phyloP scores from a whole-genome alignment of 495 filamentous ascomycete species.

The Aspergillus mulundensis region DNA sequence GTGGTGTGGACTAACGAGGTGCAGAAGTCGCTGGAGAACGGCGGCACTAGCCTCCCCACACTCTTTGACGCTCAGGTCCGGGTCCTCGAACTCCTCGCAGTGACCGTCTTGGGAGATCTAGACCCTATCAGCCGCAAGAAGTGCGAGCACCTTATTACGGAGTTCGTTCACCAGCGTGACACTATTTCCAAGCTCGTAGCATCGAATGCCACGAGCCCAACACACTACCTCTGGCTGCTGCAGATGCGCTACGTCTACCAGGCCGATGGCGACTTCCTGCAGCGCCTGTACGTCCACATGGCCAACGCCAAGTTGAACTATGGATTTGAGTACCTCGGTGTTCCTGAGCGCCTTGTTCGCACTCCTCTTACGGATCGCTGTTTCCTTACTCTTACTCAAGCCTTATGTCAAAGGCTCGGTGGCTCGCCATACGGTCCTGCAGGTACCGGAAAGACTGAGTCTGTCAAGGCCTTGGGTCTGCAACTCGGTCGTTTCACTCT shows the following conservation, averaged over 20 bases:
- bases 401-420: constrained; percentile 88
- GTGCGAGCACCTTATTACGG: constrained; percentile 97
- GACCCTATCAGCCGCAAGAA: constrained; percentile 86
- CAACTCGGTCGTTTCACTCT: constrained; percentile 96
- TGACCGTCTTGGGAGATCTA: constrained; percentile 85
- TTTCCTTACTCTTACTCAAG: constrained; percentile 95
- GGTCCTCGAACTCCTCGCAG: constrained; percentile 76
- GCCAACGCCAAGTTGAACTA: constrained; percentile 94
- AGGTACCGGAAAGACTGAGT: constrained; percentile 99
- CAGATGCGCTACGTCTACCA: constrained; percentile 96
- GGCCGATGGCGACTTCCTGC: constrained; percentile 72
- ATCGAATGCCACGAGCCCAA: constrained; percentile 67
- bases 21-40: constrained; percentile 65
- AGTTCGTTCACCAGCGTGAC: constrained; percentile 96
- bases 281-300: constrained; percentile 89
- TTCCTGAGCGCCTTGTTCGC: constrained; percentile 89
- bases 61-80: constrained; percentile 74
- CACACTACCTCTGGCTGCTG: constrained; percentile 89
- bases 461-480: constrained; percentile 93
- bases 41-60: constrained; percentile 59
- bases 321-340: constrained; percentile 96
- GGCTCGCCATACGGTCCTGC: constrained; percentile 97
- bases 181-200: constrained; percentile 77
- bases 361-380: constrained; percentile 96
- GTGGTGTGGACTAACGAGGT: constrained; percentile 87